Evolutionary conservation across 495 filamentous ascomycete species (phyloP).

Genomic region (Alectoria sarmentosa): DNA sequence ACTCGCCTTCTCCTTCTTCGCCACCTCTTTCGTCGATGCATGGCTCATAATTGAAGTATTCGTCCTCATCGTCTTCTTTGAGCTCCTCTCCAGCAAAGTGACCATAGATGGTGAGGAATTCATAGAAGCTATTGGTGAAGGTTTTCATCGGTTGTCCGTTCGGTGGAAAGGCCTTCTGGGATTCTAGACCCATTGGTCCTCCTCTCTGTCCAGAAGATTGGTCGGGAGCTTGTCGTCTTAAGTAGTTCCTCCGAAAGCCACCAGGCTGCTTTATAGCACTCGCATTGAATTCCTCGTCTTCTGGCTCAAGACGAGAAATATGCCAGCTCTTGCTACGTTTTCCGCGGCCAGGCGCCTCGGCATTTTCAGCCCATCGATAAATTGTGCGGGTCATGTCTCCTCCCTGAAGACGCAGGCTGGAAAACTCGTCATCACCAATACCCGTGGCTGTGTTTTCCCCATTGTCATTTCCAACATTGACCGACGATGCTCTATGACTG

Average conservation of each 20-base stretch:
- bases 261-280: conserved; percentile 84
- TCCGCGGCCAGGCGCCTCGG: conserved; percentile 47
- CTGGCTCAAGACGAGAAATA: conserved; percentile 62
- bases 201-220: conserved; percentile 35
- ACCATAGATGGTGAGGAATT: conserved; percentile 89
- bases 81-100: conserved; percentile 96
- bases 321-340: conserved; percentile 83
- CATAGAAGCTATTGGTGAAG: conserved; percentile 85
- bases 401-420: conserved; percentile 82
- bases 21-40: conserved; percentile 43
- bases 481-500: conserved; percentile 7
- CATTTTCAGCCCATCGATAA: conserved; percentile 89
- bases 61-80: conserved; percentile 93
- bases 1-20: conserved; percentile 60
- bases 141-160: conserved; percentile 48
- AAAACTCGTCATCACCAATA: conserved; percentile 73
- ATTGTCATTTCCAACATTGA: conserved; percentile 36
- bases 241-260: conserved; percentile 83
- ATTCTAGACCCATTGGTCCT: neutral
- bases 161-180: conserved; percentile 32
- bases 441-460: conserved; percentile 41
- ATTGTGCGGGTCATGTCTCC: conserved; percentile 92
- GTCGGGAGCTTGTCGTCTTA: conserved; percentile 60
- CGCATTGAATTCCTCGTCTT: conserved; percentile 74
- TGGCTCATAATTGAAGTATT: conserved; percentile 71